These are phyloP conservation scores for Silene uniflora DNA, from an alignment of 148 eudicot genomes.

Conservation along the genomic window DNA sequence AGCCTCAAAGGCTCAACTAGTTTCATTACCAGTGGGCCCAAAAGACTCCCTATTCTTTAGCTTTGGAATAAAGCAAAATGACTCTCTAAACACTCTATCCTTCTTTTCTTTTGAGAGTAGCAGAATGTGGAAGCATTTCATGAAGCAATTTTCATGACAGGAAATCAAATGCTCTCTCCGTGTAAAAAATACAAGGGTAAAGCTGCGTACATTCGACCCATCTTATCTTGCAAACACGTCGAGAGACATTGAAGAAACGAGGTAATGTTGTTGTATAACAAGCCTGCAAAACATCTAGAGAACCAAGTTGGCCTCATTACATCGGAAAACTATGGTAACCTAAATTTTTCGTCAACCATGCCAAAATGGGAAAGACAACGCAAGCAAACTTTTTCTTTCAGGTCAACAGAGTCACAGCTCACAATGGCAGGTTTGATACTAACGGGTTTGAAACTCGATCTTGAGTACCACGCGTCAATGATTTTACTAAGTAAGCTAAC, in stretches of 20 bases:
- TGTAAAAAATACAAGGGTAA: background rate
- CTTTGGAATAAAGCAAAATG: no score
- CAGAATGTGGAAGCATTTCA: no score
- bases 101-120: no score
- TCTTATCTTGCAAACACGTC: background rate
- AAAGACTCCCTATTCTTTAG: no score
- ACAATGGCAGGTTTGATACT: background rate
- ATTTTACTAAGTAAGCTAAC: background rate
- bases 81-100: no score
- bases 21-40: no score
- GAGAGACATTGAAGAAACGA: background rate
- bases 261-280: no score
- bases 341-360: no score
- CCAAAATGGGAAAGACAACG: no score
- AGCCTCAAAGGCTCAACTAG: background rate
- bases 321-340: background rate
- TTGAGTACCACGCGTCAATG: background rate
- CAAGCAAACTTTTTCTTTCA: no score
- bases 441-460: background rate
- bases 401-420: background rate
- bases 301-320: background rate
- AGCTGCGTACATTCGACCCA: background rate
- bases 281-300: background rate
- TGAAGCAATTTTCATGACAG: no score
- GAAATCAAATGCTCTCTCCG: no score